Evolutionary conservation across 2,329 filamentous ascomycete species (phyloP), one percentile per base, ranked within the genome.

Genomic region (Colletotrichum karsti): DNA sequence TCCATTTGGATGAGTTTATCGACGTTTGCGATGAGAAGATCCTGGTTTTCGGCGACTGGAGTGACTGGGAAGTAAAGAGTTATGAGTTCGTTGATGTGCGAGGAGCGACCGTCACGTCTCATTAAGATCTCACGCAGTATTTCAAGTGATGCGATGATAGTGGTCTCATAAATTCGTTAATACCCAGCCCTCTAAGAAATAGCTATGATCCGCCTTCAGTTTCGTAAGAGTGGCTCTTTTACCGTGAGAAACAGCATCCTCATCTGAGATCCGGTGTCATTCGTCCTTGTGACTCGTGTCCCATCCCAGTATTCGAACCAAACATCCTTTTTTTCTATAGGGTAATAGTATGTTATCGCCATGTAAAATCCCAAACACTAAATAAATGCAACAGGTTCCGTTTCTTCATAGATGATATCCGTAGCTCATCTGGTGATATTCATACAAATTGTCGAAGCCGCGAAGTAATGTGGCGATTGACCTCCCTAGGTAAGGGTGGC

Each of bases 401-500:
- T 44, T 18, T 63, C 46, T 26, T 56, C 39, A 20, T 46, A n/a
- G 10, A 28, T 24, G 35, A 26, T 26, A 18, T 39, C 62, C 62
- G 65, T 48, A 48, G 22, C 42, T 50, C 33, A 22, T 61, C 63
- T 61, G 42, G 46, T 56, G 63, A 56, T 58, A 67, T 53, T 62
- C 18, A 67, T 33, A 57, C 37, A 60, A 12, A 22, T 51, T 51
- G 30, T n/a, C n/a, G 44, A 20, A 4, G 44, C 13, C 24, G 18
- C 28, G 20, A 35, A 39, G 8, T 3, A n/a, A 22, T 4, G 28
- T 15, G n/a, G 5, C 10, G 20, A 15, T 1, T n/a, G 26, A 22
- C 20, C 1, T 24, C 55, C 67, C 84, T 75, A 93, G 53, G 91
- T 93, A 71, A 93, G 80, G 58, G 91, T 93, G 59, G 87, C 87